Evolutionary conservation across 768 basidiomycete genomes (phyloP).

Genomic region (Suillus plorans): DNA sequence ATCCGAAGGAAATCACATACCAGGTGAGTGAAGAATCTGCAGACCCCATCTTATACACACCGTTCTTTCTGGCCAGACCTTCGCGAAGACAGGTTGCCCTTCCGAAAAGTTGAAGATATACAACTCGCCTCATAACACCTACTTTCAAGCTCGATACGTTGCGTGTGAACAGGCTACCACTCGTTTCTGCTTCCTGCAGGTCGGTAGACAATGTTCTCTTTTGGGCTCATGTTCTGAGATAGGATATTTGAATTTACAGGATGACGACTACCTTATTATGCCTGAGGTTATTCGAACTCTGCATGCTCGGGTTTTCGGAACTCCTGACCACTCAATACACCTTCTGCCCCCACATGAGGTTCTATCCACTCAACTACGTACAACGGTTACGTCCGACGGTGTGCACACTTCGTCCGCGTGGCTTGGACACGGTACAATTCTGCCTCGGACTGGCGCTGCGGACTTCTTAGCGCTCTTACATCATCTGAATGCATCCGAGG

Average conservation of each 20-base stretch:
- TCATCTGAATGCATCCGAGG: constrained; percentile 42
- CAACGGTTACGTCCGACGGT: constrained; percentile 33
- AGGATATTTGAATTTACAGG: constrained; percentile 35
- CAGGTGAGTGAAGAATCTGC: constrained; percentile 35
- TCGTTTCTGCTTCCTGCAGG: constrained; percentile 64
- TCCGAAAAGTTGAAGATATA: constrained; percentile 46
- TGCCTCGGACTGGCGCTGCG: constrained; percentile 41
- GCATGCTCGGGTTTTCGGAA: constrained; percentile 36
- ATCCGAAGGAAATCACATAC: constrained; percentile 38
- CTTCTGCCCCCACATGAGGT: constrained; percentile 63
- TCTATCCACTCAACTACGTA: constrained; percentile 52
- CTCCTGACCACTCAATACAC: constrained; percentile 38
- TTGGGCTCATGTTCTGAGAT: background rate
- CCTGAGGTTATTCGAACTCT: constrained; percentile 57
- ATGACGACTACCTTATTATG: constrained; percentile 65
- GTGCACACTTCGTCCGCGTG: constrained; percentile 63
- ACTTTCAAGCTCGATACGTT: constrained; percentile 62
- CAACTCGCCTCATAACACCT: constrained; percentile 57
- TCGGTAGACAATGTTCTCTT: constrained; percentile 20
- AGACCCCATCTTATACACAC: background rate
- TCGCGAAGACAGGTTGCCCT: constrained; percentile 42
- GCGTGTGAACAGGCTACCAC: constrained; percentile 54
- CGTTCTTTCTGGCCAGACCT: constrained; percentile 35
- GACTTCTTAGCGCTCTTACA: constrained; percentile 51
- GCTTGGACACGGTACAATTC: constrained; percentile 63